These are phyloP conservation scores for Sequoia sempervirens DNA, from an alignment of 75 land plant species.

Conservation along the genomic window DNA sequence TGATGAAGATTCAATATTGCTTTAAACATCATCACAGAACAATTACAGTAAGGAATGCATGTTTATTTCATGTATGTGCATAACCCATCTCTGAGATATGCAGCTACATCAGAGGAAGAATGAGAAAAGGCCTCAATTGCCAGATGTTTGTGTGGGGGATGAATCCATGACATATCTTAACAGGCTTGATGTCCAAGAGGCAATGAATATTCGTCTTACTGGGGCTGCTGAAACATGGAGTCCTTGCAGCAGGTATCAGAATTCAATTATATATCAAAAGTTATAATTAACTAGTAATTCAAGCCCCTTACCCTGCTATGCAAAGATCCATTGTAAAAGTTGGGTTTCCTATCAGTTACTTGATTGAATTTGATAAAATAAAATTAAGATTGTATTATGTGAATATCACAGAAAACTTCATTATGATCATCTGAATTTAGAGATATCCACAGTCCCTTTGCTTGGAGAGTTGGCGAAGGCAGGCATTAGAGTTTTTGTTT, in stretches of 20 bases:
- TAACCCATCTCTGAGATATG: background rate
- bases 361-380: background rate
- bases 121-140: background rate
- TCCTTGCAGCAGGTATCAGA: constrained; percentile 28
- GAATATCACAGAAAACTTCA: background rate
- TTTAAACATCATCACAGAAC: background rate
- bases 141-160: constrained; percentile 13
- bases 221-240: constrained; percentile 21
- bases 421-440: constrained; percentile 6
- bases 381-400: background rate
- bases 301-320: too few species aligned
- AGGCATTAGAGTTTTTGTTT: constrained; percentile 11
- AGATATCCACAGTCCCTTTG: constrained; percentile 13
- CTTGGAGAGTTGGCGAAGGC: constrained; percentile 7
- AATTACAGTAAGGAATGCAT: background rate
- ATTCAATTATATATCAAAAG: background rate
- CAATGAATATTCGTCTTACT: constrained; percentile 26
- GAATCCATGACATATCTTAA: constrained; percentile 29
- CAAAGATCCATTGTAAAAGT: background rate
- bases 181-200: constrained; percentile 38
- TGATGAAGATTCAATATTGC: background rate
- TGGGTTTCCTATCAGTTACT: background rate
- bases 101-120: background rate
- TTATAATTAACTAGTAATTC: background rate
- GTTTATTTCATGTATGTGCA: too few species aligned